phyloP scores from a whole-genome alignment of 2,329 filamentous ascomycete species.

The Basipetospora chlamydospora region DNA sequence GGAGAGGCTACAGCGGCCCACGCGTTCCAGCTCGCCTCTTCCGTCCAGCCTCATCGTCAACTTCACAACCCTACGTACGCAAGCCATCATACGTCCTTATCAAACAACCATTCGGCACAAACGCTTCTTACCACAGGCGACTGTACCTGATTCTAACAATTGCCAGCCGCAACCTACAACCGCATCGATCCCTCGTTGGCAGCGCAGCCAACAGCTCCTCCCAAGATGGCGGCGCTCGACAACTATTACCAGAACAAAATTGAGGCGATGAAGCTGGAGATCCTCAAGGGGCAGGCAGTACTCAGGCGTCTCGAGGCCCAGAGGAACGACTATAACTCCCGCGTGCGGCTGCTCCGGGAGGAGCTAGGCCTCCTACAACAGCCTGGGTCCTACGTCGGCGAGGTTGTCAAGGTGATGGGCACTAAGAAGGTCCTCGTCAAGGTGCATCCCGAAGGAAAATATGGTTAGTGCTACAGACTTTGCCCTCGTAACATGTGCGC shows the following conservation, averaged over 20 bases:
- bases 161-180: neutral
- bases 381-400: slow-evolving; percentile 93
- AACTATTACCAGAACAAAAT: slow-evolving; percentile 99
- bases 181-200: neutral
- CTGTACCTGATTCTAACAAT: neutral
- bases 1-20: slow-evolving; percentile 4
- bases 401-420: slow-evolving; percentile 99
- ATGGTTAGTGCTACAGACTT: slow-evolving; percentile 53
- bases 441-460: slow-evolving; percentile 99
- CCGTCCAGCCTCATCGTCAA: too few relatives aligned
- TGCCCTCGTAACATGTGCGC: too few relatives aligned
- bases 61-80: too few relatives aligned
- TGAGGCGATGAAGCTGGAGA: slow-evolving; percentile 99
- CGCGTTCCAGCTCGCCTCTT: too few relatives aligned
- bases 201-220: neutral
- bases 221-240: slow-evolving; percentile 72
- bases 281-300: slow-evolving; percentile 95
- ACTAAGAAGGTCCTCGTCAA: slow-evolving; percentile 99
- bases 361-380: slow-evolving; percentile 93
- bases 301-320: slow-evolving; percentile 91
- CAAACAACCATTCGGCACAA: neutral
- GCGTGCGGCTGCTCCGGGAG: slow-evolving; percentile 85
- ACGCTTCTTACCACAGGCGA: neutral
- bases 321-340: slow-evolving; percentile 97
- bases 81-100: too few relatives aligned